Percentiles rank a stretch among this genome's conserved stretches.
phyloP scores from a whole-genome alignment of 1,139 yeast species.

The Suhomyces terraborum region DNA sequence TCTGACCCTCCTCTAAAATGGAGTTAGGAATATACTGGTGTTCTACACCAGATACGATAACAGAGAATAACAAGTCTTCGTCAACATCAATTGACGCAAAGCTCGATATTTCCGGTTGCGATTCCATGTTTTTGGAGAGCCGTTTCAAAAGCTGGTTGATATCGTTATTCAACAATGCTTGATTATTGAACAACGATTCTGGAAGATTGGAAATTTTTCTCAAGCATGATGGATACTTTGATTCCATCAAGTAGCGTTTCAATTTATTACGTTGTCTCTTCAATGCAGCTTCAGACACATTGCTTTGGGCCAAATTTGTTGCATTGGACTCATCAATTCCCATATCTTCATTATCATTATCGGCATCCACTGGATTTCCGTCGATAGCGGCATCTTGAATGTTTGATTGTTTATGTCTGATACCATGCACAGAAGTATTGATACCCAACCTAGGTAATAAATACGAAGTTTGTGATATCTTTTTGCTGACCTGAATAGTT shows the following conservation, averaged over 20 bases:
- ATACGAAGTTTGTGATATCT: conserved; percentile 45
- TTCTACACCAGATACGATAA: conserved; percentile 32
- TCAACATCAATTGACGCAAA: conserved; percentile 37
- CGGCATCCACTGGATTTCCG: conserved; percentile 34
- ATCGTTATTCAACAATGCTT: conserved; percentile 35
- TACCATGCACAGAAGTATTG: conserved; percentile 49
- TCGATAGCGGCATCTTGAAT: conserved; percentile 27
- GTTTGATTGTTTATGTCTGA: conserved; percentile 24
- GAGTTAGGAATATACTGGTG: conserved; percentile 19
- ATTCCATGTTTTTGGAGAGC: conserved; percentile 23
- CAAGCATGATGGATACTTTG: conserved; percentile 42
- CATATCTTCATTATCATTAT: conserved; percentile 49
- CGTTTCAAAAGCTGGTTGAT: conserved; percentile 29
- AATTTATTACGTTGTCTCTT: conserved; percentile 38
- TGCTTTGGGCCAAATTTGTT: conserved; percentile 17
- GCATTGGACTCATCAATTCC: conserved; percentile 30
- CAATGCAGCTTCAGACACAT: conserved; percentile 37
- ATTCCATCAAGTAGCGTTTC: conserved; percentile 35
- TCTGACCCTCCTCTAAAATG: conserved; percentile 11
- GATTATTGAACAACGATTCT: conserved; percentile 40
- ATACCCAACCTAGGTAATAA: conserved; percentile 51
- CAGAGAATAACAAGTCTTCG: conserved; percentile 44
- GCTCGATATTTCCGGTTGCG: conserved; percentile 26
- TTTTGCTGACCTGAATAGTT: conserved; percentile 26
- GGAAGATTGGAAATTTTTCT: conserved; percentile 39